Conservation (phyloP, 164 flowering plant species). For the Aristolochia californica region DNA sequence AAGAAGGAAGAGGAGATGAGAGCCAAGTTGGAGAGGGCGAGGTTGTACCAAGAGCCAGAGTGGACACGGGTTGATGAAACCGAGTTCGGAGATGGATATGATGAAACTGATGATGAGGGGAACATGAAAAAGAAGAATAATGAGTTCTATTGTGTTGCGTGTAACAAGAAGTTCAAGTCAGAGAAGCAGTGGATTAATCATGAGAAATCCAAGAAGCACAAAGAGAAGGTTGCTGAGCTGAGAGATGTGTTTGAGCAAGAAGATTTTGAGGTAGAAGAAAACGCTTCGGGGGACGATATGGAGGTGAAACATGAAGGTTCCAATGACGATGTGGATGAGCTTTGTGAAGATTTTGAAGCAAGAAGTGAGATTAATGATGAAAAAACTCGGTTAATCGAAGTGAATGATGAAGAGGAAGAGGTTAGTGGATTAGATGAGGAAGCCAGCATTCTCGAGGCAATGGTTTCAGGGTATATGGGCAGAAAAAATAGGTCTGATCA, state of each 20-base stretch:
- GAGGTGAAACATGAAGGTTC: slow-evolving; percentile 5
- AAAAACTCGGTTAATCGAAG: slow-evolving; percentile 8
- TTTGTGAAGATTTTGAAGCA: slow-evolving; percentile 11
- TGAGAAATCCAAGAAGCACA: slow-evolving; percentile 94
- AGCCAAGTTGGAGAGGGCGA: slow-evolving; percentile 57
- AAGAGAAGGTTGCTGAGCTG: slow-evolving; percentile 70
- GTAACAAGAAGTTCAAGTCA: slow-evolving; percentile 89
- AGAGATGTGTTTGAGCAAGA: slow-evolving; percentile 25
- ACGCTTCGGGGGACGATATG: slow-evolving; percentile 8
- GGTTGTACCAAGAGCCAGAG: slow-evolving; percentile 64
- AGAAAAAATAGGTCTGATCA: slow-evolving; percentile 19
- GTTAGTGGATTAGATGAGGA: slow-evolving; percentile 36
- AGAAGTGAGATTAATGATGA: slow-evolving; percentile 18
- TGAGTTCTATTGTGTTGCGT: slow-evolving; percentile 75
- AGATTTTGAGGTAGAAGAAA: slow-evolving; percentile 12
- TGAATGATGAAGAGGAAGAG: slow-evolving; percentile 4
- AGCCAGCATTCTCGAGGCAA: slow-evolving; percentile 47
- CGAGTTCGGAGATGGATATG: slow-evolving; percentile 19
- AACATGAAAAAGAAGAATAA: slow-evolving; percentile 13
- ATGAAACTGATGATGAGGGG: slow-evolving; percentile 24
- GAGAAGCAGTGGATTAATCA: slow-evolving; percentile 99
- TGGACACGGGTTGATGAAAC: slow-evolving; percentile 56
- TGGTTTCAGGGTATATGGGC: slow-evolving; percentile 51
- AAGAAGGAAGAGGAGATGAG: slow-evolving; percentile 52
- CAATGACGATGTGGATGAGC: slow-evolving; percentile 1